Base-by-base conservation (phyloP, 148 eudicot species). In the Rhododendron kiyosumense region DNA sequence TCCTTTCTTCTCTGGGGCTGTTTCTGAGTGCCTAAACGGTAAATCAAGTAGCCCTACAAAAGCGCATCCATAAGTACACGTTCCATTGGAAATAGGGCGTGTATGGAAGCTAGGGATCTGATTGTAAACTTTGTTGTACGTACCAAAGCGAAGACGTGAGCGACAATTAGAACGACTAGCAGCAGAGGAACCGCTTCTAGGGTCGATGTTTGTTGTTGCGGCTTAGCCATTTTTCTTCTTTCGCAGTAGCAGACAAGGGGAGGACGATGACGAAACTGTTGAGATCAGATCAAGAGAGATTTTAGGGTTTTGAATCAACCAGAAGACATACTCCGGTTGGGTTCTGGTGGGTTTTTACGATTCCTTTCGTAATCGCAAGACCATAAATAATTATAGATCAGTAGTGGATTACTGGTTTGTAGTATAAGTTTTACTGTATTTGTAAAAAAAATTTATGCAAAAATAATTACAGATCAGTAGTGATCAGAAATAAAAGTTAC, bases 101-200 rank as follows among this genome's bases (percentile, higher is more conserved):
- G 30, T 0, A 9, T 65, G 63, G 57, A 13, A 14, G 57, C 3
- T 14, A 13, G 45, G 6, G 45, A 41, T 52, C 5, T 52, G 57
- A 52, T 15, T 52, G 57, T 3, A 52, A 14, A 52, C 15, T 52
- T 52, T 52, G 57, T 51, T 38, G 45, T 41, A 10, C 74, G 17
- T 67, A 67, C 74, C 74, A 67, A 26, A 67, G 74, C 74, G 74
- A 67, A 67, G 13, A 67, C 74, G 74, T 67, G 74, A 67, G 74
- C 74, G 34, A 67, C 74, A 26, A 67, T 11, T 26, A 67, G 74
- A 11, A 67, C 74, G 15, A 67, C 34, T 26, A 67, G 74, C 34
- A 67, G 4, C 26, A 67, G 74, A 67, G 32, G 14, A 67, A 34
- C 74, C 34, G 74, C 74, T 67, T 8, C 30, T 26, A 67, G 17